Evolutionary conservation across 163 green algal species (phyloP).

Genomic region (Scenedesmus sp.): DNA sequence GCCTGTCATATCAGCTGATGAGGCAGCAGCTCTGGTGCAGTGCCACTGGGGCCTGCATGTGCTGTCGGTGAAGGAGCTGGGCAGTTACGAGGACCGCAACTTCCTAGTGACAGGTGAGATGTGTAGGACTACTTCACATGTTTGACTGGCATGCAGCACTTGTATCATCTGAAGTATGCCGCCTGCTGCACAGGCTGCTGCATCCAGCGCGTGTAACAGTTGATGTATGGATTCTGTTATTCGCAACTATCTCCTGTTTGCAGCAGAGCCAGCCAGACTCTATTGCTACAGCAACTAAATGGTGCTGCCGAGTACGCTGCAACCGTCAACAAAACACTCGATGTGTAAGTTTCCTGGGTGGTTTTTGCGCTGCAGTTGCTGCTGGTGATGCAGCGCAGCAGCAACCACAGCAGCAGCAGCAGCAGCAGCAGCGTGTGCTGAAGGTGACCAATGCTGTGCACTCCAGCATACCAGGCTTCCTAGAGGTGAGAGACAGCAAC

Average conservation of each 20-base stretch:
- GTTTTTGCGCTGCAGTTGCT: background rate
- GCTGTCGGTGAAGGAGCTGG: conserved; percentile 30
- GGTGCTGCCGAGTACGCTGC: background rate
- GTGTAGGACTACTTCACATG: background rate
- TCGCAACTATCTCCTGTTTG: background rate
- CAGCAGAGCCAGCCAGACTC: too few species aligned
- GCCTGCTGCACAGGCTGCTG: background rate
- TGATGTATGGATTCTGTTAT: background rate
- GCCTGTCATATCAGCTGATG: background rate
- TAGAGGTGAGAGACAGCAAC: conserved; percentile 27
- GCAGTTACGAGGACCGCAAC: conserved; percentile 42
- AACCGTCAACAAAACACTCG: too few species aligned
- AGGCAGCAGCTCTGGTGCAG: background rate
- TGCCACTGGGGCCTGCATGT: conserved; percentile 13
- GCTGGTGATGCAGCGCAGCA: background rate
- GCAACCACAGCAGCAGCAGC: background rate
- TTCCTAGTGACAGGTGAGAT: conserved; percentile 7
- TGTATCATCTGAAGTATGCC: background rate
- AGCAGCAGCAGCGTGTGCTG: background rate
- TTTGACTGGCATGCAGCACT: too few species aligned
- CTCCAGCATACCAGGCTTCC: conserved; percentile 31
- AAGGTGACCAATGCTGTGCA: conserved; percentile 26
- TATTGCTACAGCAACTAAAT: background rate
- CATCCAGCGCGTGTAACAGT: background rate
- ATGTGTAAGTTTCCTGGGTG: background rate